Evolutionary conservation across 257 asterid species (phyloP), one percentile per base, ranked within the genome.

Genomic region (Echium plantagineum): DNA sequence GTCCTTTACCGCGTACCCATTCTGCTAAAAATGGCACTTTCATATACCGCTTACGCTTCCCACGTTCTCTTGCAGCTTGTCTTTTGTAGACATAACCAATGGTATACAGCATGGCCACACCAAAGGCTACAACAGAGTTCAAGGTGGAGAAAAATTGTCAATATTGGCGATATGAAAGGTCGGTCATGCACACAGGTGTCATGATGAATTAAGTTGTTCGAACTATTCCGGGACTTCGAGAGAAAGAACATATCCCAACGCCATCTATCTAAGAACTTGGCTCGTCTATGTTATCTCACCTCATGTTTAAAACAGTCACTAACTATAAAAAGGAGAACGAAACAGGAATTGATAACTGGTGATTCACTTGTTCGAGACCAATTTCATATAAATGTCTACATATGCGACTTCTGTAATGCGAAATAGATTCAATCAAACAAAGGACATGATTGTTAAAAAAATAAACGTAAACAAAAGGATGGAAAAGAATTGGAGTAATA

Each of bases 81-180:
- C 97, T 85, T 26, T 83, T 80, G 77, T 89, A 89, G 5, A 89
- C 84, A 71, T 89, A 84, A 59, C 97, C 97, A 55, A 89, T 79
- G 1, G 97, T 86, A 55, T 82, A 89, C 71, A 89, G 73, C 89
- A 89, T 81, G 49, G 81, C 82, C 80, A 82, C 84, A 20, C 97
- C 97, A 72, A 89, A 89, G 58, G 90, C 97, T 89, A 83, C 46
- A 87, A 74, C 75, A 10, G 49, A 42, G 49, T 42, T 7, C 15
- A 42, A 4, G 13, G 47, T 2, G 49, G 49, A 7, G 12, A 38
- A 38, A 10, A 10, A 42, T 10, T 42, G 16, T 42, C 49, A 12
- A 42, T 42, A 42, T 12, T 17, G 13, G 49, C 16, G 49, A 3
- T 1, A 42, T 12, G 49, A 12, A 3, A 42, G 49, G 49, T 13